phyloP scores from a whole-genome alignment of 1,139 yeast genomes.

The Casaregolazyma lundiana region DNA sequence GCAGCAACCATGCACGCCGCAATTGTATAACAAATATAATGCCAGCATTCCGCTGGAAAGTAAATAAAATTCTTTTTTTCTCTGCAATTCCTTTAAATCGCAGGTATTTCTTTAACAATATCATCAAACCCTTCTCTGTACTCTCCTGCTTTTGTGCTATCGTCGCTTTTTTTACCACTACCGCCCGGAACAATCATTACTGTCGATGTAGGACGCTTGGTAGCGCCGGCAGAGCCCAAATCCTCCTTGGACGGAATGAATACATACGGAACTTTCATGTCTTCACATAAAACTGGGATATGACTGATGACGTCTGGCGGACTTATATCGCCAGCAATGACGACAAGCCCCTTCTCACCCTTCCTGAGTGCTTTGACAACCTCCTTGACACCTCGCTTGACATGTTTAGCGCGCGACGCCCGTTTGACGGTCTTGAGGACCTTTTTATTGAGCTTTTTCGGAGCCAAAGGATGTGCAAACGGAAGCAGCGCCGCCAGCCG shows the following conservation, averaged over 20 bases:
- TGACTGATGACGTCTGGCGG: slow-evolving; percentile 98
- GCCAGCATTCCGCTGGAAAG: not conserved
- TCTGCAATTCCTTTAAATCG: slow-evolving; percentile 10
- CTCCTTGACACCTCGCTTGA: slow-evolving; percentile 97
- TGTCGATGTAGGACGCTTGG: slow-evolving; percentile 97
- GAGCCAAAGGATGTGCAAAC: slow-evolving; percentile 92
- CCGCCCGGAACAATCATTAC: slow-evolving; percentile 98
- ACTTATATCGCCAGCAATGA: slow-evolving; percentile 96
- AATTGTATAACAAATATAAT: not conserved
- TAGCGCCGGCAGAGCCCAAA: slow-evolving; percentile 97
- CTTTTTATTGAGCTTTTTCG: slow-evolving; percentile 93
- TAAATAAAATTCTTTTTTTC: not conserved
- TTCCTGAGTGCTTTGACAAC: slow-evolving; percentile 96
- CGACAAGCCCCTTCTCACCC: slow-evolving; percentile 95
- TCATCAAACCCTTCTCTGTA: slow-evolving; percentile 92
- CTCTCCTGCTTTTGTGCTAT: slow-evolving; percentile 66
- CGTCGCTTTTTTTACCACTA: slow-evolving; percentile 80
- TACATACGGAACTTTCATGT: slow-evolving; percentile 79
- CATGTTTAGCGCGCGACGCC: slow-evolving; percentile 97
- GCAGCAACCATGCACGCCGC: too few relatives aligned
- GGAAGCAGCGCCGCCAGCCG: slow-evolving; percentile 87
- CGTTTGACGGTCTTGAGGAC: slow-evolving; percentile 92
- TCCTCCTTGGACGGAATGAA: slow-evolving; percentile 97
- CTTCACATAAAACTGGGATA: slow-evolving; percentile 96
- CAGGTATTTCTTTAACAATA: slow-evolving; percentile 76